Evolutionary conservation across 768 basidiomycete genomes (phyloP), one percentile per base, ranked within the genome.

Genomic region (Crepidotus variabilis): DNA sequence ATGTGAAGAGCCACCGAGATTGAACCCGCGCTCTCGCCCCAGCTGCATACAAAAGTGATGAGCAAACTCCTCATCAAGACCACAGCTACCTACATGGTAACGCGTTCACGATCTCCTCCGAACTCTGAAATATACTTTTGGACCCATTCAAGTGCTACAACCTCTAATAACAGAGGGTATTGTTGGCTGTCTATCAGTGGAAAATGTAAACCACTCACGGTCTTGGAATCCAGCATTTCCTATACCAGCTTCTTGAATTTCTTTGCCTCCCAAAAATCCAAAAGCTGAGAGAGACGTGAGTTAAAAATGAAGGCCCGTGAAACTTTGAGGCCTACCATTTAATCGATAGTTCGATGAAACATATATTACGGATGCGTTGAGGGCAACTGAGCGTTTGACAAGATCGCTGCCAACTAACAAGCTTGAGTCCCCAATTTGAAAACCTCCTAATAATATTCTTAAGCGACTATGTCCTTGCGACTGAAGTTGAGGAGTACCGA

Each of bases 101-200:
- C 83, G 55, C 78, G 80, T 0, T 60, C 58, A 0, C 80, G 78
- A 66, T 88, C 80, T 11, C 87, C 87, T 1, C 86, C 86, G 56
- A 87, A 89, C 0, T 75, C 69, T n/a, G 59, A 60, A 58, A 88
- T 84, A 64, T 87, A 79, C 61, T 79, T 75, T 53, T 85, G 77
- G 0, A 87, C 76, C 86, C 86, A 89, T 61, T 78, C 68, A 18
- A 89, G 65, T 1, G 81, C 85, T 20, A 74, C 67, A 10, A 80
- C 73, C 65, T 81, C 78, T 85, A 67, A n/a, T 65, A 60, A 36
- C 13, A 32, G 21, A 32, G 3, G 20, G 10, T 13, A 14, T 28
- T 28, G 1, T 11, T 36, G 34, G 50, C 28, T 33, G 13, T 6
- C 10, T 7, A 16, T 10, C 6, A 14, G 46, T n/a, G 14, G n/a